Evolutionary conservation across 108 stramenopile species (phyloP), one percentile per base, ranked within the genome.

Genomic region (Stephanodiscus triporus): DNA sequence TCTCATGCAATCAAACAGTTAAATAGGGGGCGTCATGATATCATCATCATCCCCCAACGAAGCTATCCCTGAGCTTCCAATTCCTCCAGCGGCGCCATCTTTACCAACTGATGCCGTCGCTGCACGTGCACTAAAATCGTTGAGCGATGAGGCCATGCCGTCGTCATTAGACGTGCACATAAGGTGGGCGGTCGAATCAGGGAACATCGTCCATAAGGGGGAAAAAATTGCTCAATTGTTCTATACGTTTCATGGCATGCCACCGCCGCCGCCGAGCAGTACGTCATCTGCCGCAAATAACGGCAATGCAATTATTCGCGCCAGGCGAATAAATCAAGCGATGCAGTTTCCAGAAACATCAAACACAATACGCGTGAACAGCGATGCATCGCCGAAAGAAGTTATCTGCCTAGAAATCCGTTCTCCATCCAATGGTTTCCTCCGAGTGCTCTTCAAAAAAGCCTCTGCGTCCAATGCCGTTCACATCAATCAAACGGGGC

Each of bases 341-440:
- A 17, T 59, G 30, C 14, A 11, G n/a, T 9, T 45, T 22, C 63
- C 13, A 36, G 50, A 19, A 24, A 27, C 29, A 43, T 24, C 57
- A 24, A 54, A 40, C 13, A 32, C 1, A 19, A 42, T 19, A 13
- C 8, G 24, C 0, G 11, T 16, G 5, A 34, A 59, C 58, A 36
- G 16, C 32, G 53, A 54, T 59, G 30, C 58, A 34, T 59, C 43
- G 36, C 49, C 61, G 24, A 57, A 62, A 4, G 40, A 34, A 22
- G 38, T 30, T 49, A 24, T 43, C 11, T 24, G 50, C 0, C 11
- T 67, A 26, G 66, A 68, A 40, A 42, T 76, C 4, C 58, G 75
- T 26, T 50, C 75, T 48, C 75, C 75, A 16, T 62, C 60, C 49
- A 68, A 40, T 62, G 75, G 75, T 37, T 76, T 76, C 30, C 57